Evolutionary conservation across 2,329 filamentous ascomycete species (phyloP).

Genomic region (Trichoderma sp.): DNA sequence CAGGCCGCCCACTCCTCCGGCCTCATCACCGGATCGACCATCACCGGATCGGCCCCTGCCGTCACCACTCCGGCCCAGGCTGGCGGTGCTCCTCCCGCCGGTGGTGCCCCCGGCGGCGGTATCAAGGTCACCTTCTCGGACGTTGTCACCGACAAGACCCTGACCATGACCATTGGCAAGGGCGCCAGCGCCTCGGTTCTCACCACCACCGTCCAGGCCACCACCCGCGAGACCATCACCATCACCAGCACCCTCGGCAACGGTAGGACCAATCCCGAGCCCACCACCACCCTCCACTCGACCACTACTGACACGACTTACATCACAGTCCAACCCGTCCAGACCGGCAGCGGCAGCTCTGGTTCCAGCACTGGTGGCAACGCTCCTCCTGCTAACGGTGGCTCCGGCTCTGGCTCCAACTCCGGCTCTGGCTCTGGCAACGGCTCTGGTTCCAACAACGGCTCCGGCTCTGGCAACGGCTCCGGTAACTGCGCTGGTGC

Average conservation of each 20-base stretch:
- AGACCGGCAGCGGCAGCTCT: constrained; percentile 28
- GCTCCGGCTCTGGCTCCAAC: background rate
- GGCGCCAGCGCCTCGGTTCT: constrained; percentile 35
- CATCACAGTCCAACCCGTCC: constrained; percentile 36
- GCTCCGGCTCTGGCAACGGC: constrained; percentile 5
- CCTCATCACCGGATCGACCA: constrained; percentile 42
- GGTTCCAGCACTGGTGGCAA: constrained; percentile 17
- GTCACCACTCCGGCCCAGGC: constrained; percentile 28
- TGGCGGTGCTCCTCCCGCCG: constrained; percentile 23
- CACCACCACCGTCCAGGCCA: constrained; percentile 48
- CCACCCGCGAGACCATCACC: constrained; percentile 43
- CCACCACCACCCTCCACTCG: constrained; percentile 42
- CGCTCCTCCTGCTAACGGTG: constrained; percentile 28
- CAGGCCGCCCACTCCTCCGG: constrained; percentile 41
- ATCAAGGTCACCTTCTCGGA: constrained; percentile 32
- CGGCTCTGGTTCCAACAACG: background rate
- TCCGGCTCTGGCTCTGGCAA: too few relatives aligned
- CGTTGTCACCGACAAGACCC: constrained; percentile 37
- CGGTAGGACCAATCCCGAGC: constrained; percentile 29
- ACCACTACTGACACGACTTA: constrained; percentile 42
- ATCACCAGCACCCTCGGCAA: constrained; percentile 31
- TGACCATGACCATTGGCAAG: constrained; percentile 41
- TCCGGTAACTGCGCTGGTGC: constrained; percentile 23
- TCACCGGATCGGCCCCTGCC: constrained; percentile 34
- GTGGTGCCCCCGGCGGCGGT: constrained; percentile 29